Percentiles rank a stretch among this genome's conserved stretches.
Evolutionary conservation across 2,329 filamentous ascomycete genomes (phyloP).

Genomic region (Exophiala sp.): DNA sequence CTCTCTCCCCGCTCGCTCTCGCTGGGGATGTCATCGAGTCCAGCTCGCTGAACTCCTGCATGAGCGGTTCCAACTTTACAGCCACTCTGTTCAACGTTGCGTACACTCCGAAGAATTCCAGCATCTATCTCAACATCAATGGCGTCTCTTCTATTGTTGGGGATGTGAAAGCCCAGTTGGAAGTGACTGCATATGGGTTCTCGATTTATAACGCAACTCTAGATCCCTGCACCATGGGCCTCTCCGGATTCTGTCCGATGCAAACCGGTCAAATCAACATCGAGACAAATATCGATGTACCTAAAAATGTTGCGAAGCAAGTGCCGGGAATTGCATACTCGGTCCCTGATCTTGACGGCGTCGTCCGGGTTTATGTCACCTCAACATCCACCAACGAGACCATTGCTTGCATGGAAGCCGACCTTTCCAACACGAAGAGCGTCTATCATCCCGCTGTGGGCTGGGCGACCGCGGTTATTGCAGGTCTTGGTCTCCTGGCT

Average conservation of each 20-base stretch:
- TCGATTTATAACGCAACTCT: constrained; percentile 60
- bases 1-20: constrained; percentile 45
- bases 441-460: constrained; percentile 83
- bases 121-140: constrained; percentile 66
- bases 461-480: constrained; percentile 83
- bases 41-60: constrained; percentile 77
- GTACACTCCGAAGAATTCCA: constrained; percentile 60
- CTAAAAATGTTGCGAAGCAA: constrained; percentile 50
- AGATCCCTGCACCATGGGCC: constrained; percentile 65
- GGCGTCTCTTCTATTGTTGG: constrained; percentile 79
- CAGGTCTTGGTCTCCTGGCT: constrained; percentile 72
- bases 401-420: constrained; percentile 80
- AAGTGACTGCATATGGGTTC: constrained; percentile 78
- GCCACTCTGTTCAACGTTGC: constrained; percentile 81
- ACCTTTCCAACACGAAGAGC: constrained; percentile 84
- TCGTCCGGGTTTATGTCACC: constrained; percentile 75
- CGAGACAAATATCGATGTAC: constrained; percentile 61
- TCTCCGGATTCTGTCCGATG: constrained; percentile 85
- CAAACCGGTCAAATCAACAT: constrained; percentile 73
- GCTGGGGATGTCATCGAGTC: constrained; percentile 68
- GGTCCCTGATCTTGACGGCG: constrained; percentile 85
- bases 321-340: constrained; percentile 83
- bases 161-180: constrained; percentile 70
- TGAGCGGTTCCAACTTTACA: constrained; percentile 76
- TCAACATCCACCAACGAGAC: constrained; percentile 56